phyloP scores from a whole-genome alignment of 768 basidiomycete genomes.

The Mrakia hoshinonis region DNA sequence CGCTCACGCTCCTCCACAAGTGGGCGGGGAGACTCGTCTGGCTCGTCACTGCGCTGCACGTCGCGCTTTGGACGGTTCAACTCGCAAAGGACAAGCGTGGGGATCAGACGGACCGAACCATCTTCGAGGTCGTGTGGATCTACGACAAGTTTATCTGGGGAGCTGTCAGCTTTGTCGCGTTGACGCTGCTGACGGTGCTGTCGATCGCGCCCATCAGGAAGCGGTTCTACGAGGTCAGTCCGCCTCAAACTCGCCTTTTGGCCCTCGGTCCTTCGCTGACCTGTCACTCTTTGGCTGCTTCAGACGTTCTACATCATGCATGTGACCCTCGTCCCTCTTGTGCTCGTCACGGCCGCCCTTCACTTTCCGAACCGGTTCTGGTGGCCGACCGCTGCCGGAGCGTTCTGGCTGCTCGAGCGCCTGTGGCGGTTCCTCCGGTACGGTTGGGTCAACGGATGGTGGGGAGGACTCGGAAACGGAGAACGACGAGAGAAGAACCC shows the following conservation, averaged over 20 bases:
- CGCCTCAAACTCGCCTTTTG: slow-evolving; percentile 6
- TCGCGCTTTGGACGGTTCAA: slow-evolving; percentile 61
- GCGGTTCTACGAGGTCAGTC: slow-evolving; percentile 46
- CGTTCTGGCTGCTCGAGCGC: slow-evolving; percentile 58
- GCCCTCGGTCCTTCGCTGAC: background rate
- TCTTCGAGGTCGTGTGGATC: slow-evolving; percentile 49
- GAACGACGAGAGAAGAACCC: slow-evolving; percentile 16
- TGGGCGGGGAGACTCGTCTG: slow-evolving; percentile 66
- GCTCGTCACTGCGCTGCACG: slow-evolving; percentile 55
- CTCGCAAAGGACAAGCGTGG: slow-evolving; percentile 49
- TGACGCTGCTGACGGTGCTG: slow-evolving; percentile 51
- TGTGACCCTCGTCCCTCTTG: slow-evolving; percentile 55
- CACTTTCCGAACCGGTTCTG: slow-evolving; percentile 60
- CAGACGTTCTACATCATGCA: slow-evolving; percentile 62
- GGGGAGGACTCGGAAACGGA: slow-evolving; percentile 38
- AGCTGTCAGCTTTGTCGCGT: slow-evolving; percentile 48
- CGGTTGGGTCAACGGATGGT: slow-evolving; percentile 54
- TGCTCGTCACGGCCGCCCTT: slow-evolving; percentile 53
- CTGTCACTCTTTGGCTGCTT: background rate
- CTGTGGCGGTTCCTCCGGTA: slow-evolving; percentile 51
- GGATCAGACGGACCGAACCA: slow-evolving; percentile 42
- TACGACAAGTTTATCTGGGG: slow-evolving; percentile 59
- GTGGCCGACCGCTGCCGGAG: slow-evolving; percentile 61
- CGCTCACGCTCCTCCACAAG: slow-evolving; percentile 60
- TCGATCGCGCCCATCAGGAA: slow-evolving; percentile 51